phyloP scores from a whole-genome alignment of 2,329 filamentous ascomycete genomes.

The Bimuria novae-zelandiae region DNA sequence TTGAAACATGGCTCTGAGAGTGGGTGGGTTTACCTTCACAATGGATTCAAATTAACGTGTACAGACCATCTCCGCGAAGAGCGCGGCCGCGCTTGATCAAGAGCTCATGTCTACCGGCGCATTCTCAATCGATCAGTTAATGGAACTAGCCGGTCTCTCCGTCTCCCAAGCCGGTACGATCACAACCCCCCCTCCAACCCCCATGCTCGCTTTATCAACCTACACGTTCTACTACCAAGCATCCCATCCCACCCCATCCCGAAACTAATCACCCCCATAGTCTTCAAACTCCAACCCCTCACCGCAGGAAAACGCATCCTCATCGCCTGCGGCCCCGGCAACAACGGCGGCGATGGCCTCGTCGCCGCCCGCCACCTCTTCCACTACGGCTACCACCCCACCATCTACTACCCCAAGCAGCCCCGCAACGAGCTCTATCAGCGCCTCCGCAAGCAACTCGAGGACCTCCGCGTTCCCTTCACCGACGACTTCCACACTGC shows the following conservation, averaged over 20 bases:
- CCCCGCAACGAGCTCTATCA: conserved; percentile 89
- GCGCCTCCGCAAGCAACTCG: conserved; percentile 83
- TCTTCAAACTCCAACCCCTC: conserved; percentile 82
- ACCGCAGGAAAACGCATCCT: conserved; percentile 73
- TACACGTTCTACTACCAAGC: background rate
- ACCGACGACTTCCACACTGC: conserved; percentile 75
- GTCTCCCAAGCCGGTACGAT: conserved; percentile 81
- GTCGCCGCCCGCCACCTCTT: conserved; percentile 90
- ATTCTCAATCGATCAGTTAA: conserved; percentile 94
- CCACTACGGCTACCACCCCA: conserved; percentile 89
- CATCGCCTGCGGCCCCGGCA: conserved; percentile 86
- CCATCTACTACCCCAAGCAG: conserved; percentile 90
- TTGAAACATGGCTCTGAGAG: conserved; percentile 29
- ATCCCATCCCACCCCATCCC: background rate
- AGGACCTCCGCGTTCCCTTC: conserved; percentile 82
- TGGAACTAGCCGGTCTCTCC: conserved; percentile 93
- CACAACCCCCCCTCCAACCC: background rate
- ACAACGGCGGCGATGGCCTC: conserved; percentile 84
- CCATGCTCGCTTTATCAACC: too few species aligned
- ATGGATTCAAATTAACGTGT: background rate
- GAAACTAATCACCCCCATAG: conserved; percentile 50
- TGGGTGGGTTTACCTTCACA: conserved; percentile 4
- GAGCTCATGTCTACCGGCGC: conserved; percentile 89
- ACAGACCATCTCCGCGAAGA: conserved; percentile 84
- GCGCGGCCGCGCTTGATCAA: conserved; percentile 85